Conservation (phyloP, 2,329 filamentous ascomycete genomes). For the Exophiala mesophila region DNA sequence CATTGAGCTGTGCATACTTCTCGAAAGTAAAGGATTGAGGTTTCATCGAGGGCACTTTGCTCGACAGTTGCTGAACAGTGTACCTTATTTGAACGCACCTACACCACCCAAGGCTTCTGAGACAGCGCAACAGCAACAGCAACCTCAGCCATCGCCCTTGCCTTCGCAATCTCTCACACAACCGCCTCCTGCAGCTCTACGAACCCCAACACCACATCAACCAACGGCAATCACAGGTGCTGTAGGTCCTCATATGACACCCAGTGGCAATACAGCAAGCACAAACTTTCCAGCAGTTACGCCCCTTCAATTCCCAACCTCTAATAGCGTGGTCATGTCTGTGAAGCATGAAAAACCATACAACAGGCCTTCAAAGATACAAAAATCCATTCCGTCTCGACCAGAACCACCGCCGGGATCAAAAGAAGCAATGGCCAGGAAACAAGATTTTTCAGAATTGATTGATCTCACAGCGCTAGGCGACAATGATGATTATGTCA, state of each 20-base stretch:
- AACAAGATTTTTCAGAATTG: conserved; percentile 50
- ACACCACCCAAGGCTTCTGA: background rate
- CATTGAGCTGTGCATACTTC: conserved; percentile 49
- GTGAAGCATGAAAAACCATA: background rate
- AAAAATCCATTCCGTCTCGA: background rate
- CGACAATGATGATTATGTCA: conserved; percentile 41
- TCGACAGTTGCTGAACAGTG: conserved; percentile 39
- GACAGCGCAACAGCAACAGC: background rate
- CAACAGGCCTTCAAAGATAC: background rate
- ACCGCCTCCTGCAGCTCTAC: background rate
- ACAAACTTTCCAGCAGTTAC: background rate
- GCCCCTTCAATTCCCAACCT: background rate
- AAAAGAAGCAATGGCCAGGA: conserved; percentile 53
- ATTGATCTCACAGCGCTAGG: conserved; percentile 49
- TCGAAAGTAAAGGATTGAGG: conserved; percentile 47
- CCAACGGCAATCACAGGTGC: background rate
- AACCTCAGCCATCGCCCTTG: background rate
- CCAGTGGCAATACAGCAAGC: no score
- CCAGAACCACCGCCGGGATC: conserved; percentile 31
- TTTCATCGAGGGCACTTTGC: conserved; percentile 52
- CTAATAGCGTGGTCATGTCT: background rate
- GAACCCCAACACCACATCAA: background rate
- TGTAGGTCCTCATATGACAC: no score
- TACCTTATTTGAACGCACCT: conserved; percentile 27
- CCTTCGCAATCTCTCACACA: background rate